A percentile compares a stretch with the other conserved stretches of the same genome.
These are phyloP conservation scores for Globisporangium camurandrum DNA, from an alignment of 352 stramenopile species.

Conservation along the genomic window DNA sequence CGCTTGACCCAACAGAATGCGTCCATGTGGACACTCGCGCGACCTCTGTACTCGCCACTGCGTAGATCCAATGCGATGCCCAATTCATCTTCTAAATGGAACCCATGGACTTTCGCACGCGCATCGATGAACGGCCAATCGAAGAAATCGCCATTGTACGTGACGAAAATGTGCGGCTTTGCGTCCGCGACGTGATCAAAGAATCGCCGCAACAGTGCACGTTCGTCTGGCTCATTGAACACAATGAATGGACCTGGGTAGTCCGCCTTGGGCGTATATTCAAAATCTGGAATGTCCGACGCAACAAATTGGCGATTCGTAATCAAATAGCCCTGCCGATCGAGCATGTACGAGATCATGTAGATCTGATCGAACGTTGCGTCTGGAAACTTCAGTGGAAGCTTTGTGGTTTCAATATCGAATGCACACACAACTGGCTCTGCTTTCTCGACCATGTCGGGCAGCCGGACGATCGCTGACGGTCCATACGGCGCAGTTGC, in stretches of 20 bases:
- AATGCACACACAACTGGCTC: constrained; percentile 96
- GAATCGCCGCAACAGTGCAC: constrained; percentile 79
- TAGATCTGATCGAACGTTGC: constrained; percentile 91
- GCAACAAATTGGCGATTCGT: constrained; percentile 96
- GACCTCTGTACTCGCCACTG: constrained; percentile 89
- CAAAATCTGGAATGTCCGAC: constrained; percentile 97
- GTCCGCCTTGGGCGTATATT: constrained; percentile 96
- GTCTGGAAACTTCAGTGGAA: constrained; percentile 98
- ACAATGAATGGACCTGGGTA: constrained; percentile 92
- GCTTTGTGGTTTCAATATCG: constrained; percentile 99
- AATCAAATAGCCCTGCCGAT: constrained; percentile 94
- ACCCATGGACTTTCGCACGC: constrained; percentile 86
- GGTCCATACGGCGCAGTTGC: constrained; percentile 44
- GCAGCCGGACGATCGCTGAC: constrained; percentile 38
- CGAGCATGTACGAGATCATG: constrained; percentile 99
- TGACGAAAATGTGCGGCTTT: constrained; percentile 98
- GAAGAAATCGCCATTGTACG: constrained; percentile 99
- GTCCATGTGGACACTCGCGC: constrained; percentile 95
- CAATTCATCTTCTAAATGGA: constrained; percentile 89
- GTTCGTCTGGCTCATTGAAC: constrained; percentile 93
- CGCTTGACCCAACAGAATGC: constrained; percentile 99
- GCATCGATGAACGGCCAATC: constrained; percentile 98
- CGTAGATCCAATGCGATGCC: constrained; percentile 65
- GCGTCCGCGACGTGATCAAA: constrained; percentile 87
- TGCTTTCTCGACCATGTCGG: constrained; percentile 90